Evolutionary conservation across 2,329 filamentous ascomycete genomes (phyloP), one percentile per base, ranked within the genome.

Genomic region (Cladophialophora chaetospira): DNA sequence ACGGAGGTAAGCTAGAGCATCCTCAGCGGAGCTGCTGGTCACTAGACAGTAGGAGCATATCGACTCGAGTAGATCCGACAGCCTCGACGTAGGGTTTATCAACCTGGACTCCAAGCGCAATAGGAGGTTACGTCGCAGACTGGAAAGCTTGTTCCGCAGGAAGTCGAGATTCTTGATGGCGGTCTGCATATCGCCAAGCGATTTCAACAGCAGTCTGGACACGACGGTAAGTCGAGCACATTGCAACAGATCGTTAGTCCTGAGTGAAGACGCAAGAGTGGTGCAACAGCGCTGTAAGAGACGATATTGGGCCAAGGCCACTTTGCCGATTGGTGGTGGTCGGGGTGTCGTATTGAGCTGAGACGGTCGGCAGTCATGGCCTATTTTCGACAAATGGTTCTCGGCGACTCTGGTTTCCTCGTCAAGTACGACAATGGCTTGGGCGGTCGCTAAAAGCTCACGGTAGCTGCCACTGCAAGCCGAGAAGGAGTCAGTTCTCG

Each of bases 361-460:
- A 29, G 62, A 62, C 33, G 89, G 82, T 49, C 92, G 91, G 73
- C 93, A 97, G 55, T 84, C 83, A 38, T 83, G 82, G 43, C 90
- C 89, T 75, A 96, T 87, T 57, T 80, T 79, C 13, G 82, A 82
- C 49, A 97, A 79, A 33, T 86, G 82, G 4, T 79, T 76, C 72
- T 96, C 91, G 13, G 91, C 87, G 10, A 79, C 76, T 59, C 87
- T 82, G 75, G 94, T 93, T 69, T 93, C 86, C 35, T 74, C 75
- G 64, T 90, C 88, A 90, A 97, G 96, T 59, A 86, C 82, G 53
- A 97, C 88, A 64, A 97, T 97, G n/a, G 87, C 87, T 74, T 97
- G 92, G 53, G 93, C 93, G 0, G 93, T 97, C 50, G 89, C 89
- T 23, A 97, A 84, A 6, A 97, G 84, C 67, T 94, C 90, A 65